A percentile compares a stretch with the other conserved stretches of the same genome.
phyloP scores from a whole-genome alignment of 176 grass and related monocot genomes.

The Avena sativa region DNA sequence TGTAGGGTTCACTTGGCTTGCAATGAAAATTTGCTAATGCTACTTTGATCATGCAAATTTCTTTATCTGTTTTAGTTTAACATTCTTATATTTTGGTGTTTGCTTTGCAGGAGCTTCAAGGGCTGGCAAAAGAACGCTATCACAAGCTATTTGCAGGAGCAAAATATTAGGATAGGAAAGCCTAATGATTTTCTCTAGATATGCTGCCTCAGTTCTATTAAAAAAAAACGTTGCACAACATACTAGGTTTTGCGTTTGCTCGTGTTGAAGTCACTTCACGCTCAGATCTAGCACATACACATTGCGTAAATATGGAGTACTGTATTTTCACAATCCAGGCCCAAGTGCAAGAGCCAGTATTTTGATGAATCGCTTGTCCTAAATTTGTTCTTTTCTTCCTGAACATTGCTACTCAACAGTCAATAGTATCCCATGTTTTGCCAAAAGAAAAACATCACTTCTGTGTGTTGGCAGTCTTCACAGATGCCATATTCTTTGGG shows the following conservation, averaged over 20 bases:
- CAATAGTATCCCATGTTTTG: not conserved
- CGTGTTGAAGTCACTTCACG: not conserved
- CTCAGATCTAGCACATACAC: not conserved
- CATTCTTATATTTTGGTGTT: not conserved
- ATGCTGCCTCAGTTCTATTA: not conserved
- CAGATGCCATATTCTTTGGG: not conserved
- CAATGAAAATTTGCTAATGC: not conserved
- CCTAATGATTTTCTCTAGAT: constrained; percentile 71
- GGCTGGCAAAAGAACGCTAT: constrained; percentile 95
- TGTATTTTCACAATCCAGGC: not conserved
- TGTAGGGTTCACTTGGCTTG: not conserved
- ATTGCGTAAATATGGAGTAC: constrained; percentile 5
- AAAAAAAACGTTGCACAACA: not conserved
- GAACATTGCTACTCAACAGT: not conserved
- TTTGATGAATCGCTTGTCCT: constrained; percentile 1
- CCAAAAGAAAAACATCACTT: not conserved
- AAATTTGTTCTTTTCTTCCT: not conserved
- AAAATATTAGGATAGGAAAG: constrained; percentile 79
- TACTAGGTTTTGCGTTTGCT: not conserved
- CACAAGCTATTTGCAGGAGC: constrained; percentile 70
- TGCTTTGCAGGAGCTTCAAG: constrained; percentile 87
- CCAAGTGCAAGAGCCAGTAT: not conserved
- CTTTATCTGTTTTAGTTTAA: not conserved
- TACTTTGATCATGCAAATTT: not conserved
- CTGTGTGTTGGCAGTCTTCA: not conserved